These are phyloP conservation scores for Amanita muscaria DNA, from an alignment of 768 basidiomycete genomes.

Conservation along the genomic window DNA sequence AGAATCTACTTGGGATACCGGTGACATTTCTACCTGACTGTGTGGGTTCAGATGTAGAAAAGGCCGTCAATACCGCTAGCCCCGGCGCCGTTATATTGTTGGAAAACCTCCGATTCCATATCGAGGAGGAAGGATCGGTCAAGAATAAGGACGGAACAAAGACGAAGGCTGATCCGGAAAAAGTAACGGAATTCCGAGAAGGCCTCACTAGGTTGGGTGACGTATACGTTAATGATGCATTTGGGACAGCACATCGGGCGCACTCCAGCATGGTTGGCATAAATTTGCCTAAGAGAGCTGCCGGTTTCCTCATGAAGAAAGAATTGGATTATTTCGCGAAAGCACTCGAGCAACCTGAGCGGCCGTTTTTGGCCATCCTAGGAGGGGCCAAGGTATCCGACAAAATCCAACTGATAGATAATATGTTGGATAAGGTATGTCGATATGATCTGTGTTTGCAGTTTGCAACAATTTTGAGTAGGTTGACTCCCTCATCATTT, in stretches of 20 bases:
- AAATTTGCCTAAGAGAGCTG: conserved; percentile 83
- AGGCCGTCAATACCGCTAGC: conserved; percentile 57
- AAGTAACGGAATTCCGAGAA: conserved; percentile 78
- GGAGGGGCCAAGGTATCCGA: conserved; percentile 99
- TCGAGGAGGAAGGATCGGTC: conserved; percentile 91
- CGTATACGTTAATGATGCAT: conserved; percentile 97
- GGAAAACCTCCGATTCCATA: conserved; percentile 98
- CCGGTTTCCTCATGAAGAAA: conserved; percentile 97
- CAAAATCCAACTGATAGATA: conserved; percentile 98
- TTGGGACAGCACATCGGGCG: conserved; percentile 96
- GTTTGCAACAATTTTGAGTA: conserved; percentile 19
- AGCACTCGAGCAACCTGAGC: conserved; percentile 87
- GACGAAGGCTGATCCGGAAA: conserved; percentile 81
- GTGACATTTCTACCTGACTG: conserved; percentile 82
- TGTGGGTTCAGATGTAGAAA: conserved; percentile 80
- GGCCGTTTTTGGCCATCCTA: conserved; percentile 96
- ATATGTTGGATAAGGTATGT: conserved; percentile 93
- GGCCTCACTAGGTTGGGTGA: conserved; percentile 87
- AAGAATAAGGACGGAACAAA: conserved; percentile 94
- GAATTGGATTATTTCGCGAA: conserved; percentile 99
- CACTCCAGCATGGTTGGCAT: conserved; percentile 99
- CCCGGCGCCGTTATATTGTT: conserved; percentile 76
- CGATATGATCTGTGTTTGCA: not conserved
- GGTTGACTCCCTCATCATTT: conserved; percentile 94
- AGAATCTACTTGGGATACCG: conserved; percentile 57